A percentile compares a stretch with the other conserved stretches of the same genome.
These are phyloP conservation scores for Chondrus crispus DNA, from an alignment of 23 red algal species.

Conservation along the genomic window DNA sequence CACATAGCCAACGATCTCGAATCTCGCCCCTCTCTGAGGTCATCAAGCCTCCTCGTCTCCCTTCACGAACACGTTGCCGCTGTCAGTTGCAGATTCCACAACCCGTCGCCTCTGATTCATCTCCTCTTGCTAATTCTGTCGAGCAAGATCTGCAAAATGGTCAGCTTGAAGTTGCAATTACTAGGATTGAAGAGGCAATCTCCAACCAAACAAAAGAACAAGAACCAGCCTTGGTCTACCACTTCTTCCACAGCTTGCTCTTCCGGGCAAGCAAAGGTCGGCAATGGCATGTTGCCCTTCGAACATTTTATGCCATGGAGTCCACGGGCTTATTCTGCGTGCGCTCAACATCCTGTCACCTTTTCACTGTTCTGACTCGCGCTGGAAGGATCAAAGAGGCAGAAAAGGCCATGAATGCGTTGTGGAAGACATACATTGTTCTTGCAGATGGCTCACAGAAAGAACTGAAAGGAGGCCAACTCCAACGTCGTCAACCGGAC, in stretches of 20 bases:
- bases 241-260: neutral
- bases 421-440: neutral
- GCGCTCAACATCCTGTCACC: neutral
- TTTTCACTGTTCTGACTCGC: neutral
- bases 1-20: no score
- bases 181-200: neutral
- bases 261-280: neutral
- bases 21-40: no score
- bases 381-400: neutral
- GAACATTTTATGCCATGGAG: neutral
- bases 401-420: neutral
- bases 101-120: no score
- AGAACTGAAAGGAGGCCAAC: neutral
- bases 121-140: no score
- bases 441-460: neutral
- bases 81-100: no score
- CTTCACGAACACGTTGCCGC: no score
- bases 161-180: no score
- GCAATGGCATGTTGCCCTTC: neutral
- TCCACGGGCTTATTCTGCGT: neutral
- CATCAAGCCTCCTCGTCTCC: no score
- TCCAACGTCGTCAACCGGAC: neutral
- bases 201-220: neutral
- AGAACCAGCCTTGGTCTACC: neutral
- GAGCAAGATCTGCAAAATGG: no score